phyloP scores from a whole-genome alignment of 768 basidiomycete genomes.

The Lyophyllum atratum region DNA sequence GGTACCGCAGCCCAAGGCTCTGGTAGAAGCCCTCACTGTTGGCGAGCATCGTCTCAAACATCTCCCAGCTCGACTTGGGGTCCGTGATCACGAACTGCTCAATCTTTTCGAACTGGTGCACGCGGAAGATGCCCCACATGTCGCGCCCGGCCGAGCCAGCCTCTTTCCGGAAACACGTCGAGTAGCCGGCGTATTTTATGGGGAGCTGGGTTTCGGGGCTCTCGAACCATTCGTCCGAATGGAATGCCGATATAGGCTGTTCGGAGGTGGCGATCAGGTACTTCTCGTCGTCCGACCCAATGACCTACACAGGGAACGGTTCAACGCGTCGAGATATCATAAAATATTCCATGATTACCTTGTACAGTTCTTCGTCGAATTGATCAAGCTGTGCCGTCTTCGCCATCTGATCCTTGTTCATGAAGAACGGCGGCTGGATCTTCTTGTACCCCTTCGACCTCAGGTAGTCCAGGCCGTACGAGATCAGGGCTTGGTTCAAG shows the following conservation, averaged over 20 bases:
- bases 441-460: constrained; percentile 85
- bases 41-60: constrained; percentile 88
- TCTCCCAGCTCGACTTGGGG: constrained; percentile 92
- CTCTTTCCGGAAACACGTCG: constrained; percentile 99
- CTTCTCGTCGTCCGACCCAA: constrained; percentile 91
- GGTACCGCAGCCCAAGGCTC: constrained; percentile 90
- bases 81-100: constrained; percentile 97
- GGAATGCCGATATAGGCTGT: constrained; percentile 95
- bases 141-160: constrained; percentile 97
- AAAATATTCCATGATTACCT: constrained; percentile 43
- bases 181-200: constrained; percentile 83
- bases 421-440: constrained; percentile 96
- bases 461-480: constrained; percentile 93
- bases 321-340: neutral
- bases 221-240: constrained; percentile 98
- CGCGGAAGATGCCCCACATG: constrained; percentile 99
- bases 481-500: constrained; percentile 94
- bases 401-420: constrained; percentile 96
- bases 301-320: constrained; percentile 52
- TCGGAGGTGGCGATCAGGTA: constrained; percentile 99
- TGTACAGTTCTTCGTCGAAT: constrained; percentile 98
- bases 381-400: constrained; percentile 98
- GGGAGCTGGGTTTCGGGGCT: constrained; percentile 92
- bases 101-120: constrained; percentile 99
- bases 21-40: constrained; percentile 96